Conservation (phyloP, 192 early-diverging fungal genomes). For the Pilaira anomala region DNA sequence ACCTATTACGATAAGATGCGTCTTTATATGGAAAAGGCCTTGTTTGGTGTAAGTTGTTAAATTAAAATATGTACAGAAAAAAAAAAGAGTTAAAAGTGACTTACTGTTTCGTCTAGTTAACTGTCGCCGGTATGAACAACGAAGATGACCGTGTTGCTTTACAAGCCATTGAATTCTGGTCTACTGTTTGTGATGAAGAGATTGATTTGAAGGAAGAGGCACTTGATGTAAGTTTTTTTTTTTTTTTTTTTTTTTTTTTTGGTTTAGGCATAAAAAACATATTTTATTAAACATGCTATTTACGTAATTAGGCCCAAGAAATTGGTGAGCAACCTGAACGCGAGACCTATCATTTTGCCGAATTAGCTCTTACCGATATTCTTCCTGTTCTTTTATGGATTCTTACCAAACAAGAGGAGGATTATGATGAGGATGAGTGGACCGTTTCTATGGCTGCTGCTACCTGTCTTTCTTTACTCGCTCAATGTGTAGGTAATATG, state of each 20-base stretch:
- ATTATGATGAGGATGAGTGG: slow-evolving; percentile 99
- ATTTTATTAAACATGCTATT: background rate
- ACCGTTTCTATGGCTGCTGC: slow-evolving; percentile 97
- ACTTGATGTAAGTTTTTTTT: slow-evolving; percentile 45
- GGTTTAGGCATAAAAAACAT: too few relatives aligned
- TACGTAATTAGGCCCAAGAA: slow-evolving; percentile 36
- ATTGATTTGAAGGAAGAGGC: slow-evolving; percentile 66
- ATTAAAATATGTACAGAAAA: background rate
- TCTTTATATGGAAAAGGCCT: slow-evolving; percentile 95
- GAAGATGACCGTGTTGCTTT: slow-evolving; percentile 85
- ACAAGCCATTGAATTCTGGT: slow-evolving; percentile 99
- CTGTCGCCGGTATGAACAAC: slow-evolving; percentile 88
- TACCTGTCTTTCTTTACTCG: slow-evolving; percentile 87
- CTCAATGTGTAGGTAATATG: slow-evolving; percentile 74
- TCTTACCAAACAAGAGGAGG: slow-evolving; percentile 95
- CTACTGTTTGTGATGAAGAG: slow-evolving; percentile 96
- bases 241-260: background rate
- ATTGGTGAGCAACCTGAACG: slow-evolving; percentile 46
- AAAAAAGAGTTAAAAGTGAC: background rate
- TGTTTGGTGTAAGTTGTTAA: slow-evolving; percentile 72
- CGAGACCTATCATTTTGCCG: slow-evolving; percentile 73
- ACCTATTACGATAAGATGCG: slow-evolving; percentile 96
- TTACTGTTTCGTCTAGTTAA: slow-evolving; percentile 55
- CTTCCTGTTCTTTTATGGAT: slow-evolving; percentile 81
- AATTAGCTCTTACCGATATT: slow-evolving; percentile 72